Base-by-base conservation (phyloP, 495 filamentous ascomycete species). In the Beverwykella pulmonaria region DNA sequence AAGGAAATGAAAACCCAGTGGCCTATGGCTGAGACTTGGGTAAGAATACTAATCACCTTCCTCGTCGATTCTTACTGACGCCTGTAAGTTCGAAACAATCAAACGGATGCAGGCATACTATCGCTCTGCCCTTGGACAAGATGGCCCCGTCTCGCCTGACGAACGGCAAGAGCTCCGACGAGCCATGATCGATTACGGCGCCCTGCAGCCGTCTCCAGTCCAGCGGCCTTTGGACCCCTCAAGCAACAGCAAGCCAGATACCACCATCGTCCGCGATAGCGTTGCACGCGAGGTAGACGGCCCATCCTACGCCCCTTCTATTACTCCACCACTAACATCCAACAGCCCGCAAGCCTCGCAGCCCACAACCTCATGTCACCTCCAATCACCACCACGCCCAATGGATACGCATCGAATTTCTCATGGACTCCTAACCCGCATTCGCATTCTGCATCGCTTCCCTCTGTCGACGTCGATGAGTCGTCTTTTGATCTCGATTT, bases 51-150 rank as follows among this genome's bases (percentile, higher is more conserved):
- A 44, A 44, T 57, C 25, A 7, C 15, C 1, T 39, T 25, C 26
- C 55, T 39, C 47, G 22, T 57, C 22, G 10, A 32, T 34, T 26
- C 9, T 46, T 41, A 15, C 36, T 50, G 32, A 54, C 23, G 9
- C 25, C 7, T 9, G 22, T 26, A 32, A 73, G 70, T 70, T 65
- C 53, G 72, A 74, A 49, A 74, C 72, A 25, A 72, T 74, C 58
- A 74, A 72, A 48, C 70, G 70, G 53, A 74, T 74, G 72, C 70
- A 71, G 53, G 72, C 59, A 1, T 72, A 67, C 48, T 74, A 74
- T 50, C 54, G 61, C 14, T 67, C 58, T 10, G 29, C 72, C 7
- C 50, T 62, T 6, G 52, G 62, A 15, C 53, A 71, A 26, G 59
- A 72, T 8, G 61, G 66, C 0, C 69, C 69, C 19, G 67, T 71